Conservation (phyloP, 192 early-diverging fungal genomes). For the Coemansia sp. region DNA sequence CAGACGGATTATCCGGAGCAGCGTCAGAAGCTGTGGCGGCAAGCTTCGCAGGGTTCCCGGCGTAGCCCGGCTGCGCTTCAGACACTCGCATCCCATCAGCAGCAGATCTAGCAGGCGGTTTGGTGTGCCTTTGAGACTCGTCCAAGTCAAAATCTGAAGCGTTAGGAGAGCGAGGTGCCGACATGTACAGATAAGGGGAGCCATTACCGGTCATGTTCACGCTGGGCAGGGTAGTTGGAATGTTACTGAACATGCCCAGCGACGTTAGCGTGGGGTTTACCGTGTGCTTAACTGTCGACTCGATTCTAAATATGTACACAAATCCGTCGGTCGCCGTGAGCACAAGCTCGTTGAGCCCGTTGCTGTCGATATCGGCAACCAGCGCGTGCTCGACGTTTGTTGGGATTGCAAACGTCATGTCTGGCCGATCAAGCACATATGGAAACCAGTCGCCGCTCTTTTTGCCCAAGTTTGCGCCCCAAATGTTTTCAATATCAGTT, state of each 20-base stretch:
- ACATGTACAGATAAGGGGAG: conserved; percentile 49
- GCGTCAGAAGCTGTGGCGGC: not conserved
- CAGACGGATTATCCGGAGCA: not conserved
- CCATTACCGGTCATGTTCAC: conserved; percentile 42
- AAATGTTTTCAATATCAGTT: conserved; percentile 46
- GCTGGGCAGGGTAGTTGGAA: conserved; percentile 37
- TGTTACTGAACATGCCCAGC: conserved; percentile 36
- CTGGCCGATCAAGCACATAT: conserved; percentile 39
- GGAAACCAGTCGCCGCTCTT: conserved; percentile 53
- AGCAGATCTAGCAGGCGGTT: not conserved
- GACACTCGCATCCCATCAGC: not conserved
- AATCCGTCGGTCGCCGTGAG: conserved; percentile 51
- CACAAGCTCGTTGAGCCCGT: conserved; percentile 53
- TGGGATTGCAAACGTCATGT: conserved; percentile 46
- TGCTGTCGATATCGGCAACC: conserved; percentile 47
- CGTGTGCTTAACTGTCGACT: conserved; percentile 32
- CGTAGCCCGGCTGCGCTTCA: not conserved
- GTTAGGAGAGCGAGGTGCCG: conserved; percentile 46
- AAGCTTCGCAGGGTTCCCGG: not conserved
- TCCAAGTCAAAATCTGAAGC: conserved; percentile 38
- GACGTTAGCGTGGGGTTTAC: conserved; percentile 35
- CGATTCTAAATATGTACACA: conserved; percentile 50
- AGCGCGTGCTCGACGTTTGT: conserved; percentile 52
- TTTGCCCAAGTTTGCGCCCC: conserved; percentile 49
- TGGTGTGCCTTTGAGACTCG: conserved; percentile 3